Percentiles rank a stretch among this genome's conserved stretches.
phyloP scores from a whole-genome alignment of 1,139 yeast species.

The Kurtzmaniella quercitrusa region DNA sequence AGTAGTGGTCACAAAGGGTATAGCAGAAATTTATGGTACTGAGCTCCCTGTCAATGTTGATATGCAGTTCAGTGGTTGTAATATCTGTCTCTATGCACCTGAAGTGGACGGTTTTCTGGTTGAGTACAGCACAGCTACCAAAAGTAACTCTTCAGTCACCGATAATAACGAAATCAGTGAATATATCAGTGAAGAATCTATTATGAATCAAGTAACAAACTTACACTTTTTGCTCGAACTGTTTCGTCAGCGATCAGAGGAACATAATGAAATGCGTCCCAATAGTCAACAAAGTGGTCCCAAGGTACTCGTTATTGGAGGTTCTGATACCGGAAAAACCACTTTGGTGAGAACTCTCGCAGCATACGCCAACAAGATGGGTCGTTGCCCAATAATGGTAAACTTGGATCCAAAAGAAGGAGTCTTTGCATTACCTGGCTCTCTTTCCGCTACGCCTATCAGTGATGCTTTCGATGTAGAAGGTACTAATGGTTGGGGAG shows the following conservation, averaged over 20 bases:
- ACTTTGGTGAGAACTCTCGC: constrained; percentile 63
- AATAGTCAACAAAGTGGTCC: constrained; percentile 46
- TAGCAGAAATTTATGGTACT: constrained; percentile 90
- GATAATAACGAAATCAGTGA: constrained; percentile 47
- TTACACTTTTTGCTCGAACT: constrained; percentile 76
- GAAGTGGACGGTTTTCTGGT: constrained; percentile 49
- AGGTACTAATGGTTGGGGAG: constrained; percentile 71
- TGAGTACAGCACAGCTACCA: constrained; percentile 45
- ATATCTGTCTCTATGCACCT: constrained; percentile 58
- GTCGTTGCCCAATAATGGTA: constrained; percentile 62
- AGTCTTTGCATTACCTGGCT: constrained; percentile 78
- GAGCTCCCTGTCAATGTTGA: constrained; percentile 76
- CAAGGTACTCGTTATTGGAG: constrained; percentile 70
- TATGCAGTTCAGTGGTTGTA: constrained; percentile 54
- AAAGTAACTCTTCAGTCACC: constrained; percentile 17
- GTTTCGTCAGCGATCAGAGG: constrained; percentile 35
- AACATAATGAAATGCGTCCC: constrained; percentile 15
- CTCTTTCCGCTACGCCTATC: constrained; percentile 78
- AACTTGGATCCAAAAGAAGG: constrained; percentile 82
- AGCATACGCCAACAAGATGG: constrained; percentile 74
- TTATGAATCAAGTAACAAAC: constrained; percentile 60
- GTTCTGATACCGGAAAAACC: constrained; percentile 73
- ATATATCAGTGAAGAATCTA: constrained; percentile 67
- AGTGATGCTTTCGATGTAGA: constrained; percentile 81
- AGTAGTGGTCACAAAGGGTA: constrained; percentile 60